Conservation (phyloP, 192 early-diverging fungal genomes). For the Backusella mclennaniae region DNA sequence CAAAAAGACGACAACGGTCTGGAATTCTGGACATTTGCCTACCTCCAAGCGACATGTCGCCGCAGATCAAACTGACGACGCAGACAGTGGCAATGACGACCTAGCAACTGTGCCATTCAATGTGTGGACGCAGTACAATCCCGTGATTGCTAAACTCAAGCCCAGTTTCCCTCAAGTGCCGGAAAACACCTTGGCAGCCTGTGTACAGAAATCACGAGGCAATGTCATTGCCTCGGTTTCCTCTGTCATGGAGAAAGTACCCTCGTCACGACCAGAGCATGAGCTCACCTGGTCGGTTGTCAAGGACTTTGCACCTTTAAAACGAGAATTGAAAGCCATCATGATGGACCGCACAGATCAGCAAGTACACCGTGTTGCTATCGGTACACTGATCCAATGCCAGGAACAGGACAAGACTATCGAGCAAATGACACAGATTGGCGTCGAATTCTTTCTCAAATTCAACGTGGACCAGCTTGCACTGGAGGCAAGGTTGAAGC, state of each 20-base stretch:
- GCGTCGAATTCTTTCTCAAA: slow-evolving; percentile 40
- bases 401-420: slow-evolving; percentile 24
- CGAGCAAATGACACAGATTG: slow-evolving; percentile 33
- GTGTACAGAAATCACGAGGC: slow-evolving; percentile 18
- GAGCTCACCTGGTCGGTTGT: slow-evolving; percentile 13
- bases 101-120: slow-evolving; percentile 20
- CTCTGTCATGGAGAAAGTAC: slow-evolving; percentile 5
- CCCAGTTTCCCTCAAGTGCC: slow-evolving; percentile 16
- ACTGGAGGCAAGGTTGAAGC: neutral
- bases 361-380: slow-evolving; percentile 37
- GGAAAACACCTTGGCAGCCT: neutral
- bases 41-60: neutral
- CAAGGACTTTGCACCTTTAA: slow-evolving; percentile 27
- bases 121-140: slow-evolving; percentile 28
- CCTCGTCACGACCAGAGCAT: slow-evolving; percentile 5
- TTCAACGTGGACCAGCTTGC: slow-evolving; percentile 27
- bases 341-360: slow-evolving; percentile 37
- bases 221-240: slow-evolving; percentile 24
- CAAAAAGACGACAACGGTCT: slow-evolving; percentile 8
- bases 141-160: neutral
- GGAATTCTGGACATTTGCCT: slow-evolving; percentile 16
- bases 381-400: slow-evolving; percentile 38
- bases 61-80: neutral
- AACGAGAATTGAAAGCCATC: slow-evolving; percentile 31
- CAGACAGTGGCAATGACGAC: neutral